Evolutionary conservation across 768 basidiomycete genomes (phyloP), one percentile per base, ranked within the genome.

Genomic region (Lepiota brunneoincarnata): DNA sequence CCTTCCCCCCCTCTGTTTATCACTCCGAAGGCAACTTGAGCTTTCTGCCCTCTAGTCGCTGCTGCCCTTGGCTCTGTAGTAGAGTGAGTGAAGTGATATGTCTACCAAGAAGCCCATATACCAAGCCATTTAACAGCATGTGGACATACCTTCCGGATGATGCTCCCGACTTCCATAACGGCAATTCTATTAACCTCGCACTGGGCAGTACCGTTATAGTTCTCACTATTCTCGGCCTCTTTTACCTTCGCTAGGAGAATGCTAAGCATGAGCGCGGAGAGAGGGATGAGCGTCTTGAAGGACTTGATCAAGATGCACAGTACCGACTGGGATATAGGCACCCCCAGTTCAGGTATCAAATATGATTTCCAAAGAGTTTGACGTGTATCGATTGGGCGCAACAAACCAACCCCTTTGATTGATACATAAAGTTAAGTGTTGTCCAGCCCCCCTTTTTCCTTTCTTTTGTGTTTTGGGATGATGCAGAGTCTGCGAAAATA

Each of bases 81-180:
- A 17, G 74, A 73, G 77, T 76, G 59, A 49, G 73, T 64, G n/a
- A 35, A 51, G 35, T 36, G 14, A 23, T 46, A 12, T 28, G 9
- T 31, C 10, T 45, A 4, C 23, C 48, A 47, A 76, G 75, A 35
- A 49, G 18, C 15, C 4, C 5, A 4, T 5, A 23, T 35, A n/a
- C 17, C n/a, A 12, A 34, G 5, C 26, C 26, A 2, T 28, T 47
- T 7, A 49, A 2, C 53, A 72, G 71, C 72, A 75, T 76, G 1
- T 77, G 76, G 77, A 75, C 77, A 6, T 79, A 79, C 55, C 60
- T 77, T 11, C 75, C 77, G 2, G 60, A 59, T 12, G 78, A 79
- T 55, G 71, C 75, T 1, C 78, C 76, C 9, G 60, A 73, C 53
- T 75, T 64, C 45, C 73, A 69, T 56, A 67, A 69, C 26, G 73